Evolutionary conservation across 2,329 filamentous ascomycete genomes (phyloP).

Genomic region (Cercospora janseana): DNA sequence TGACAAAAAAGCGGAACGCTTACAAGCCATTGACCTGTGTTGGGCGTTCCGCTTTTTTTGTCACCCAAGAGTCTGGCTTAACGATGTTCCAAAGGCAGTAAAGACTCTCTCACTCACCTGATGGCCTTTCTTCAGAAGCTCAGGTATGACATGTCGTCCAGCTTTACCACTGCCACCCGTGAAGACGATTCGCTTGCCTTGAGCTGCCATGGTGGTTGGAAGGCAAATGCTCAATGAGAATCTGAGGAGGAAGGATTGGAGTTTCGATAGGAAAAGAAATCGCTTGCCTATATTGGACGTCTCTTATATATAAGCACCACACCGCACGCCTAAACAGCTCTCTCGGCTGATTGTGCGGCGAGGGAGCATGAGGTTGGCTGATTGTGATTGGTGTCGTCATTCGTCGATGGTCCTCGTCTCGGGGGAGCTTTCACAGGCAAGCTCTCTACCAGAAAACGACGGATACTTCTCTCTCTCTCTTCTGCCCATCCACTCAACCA

Average conservation of each 20-base stretch:
- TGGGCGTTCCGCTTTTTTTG: too few species aligned
- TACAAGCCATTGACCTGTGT: too few species aligned
- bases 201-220: constrained; percentile 6
- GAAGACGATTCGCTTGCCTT: constrained; percentile 49
- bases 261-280: background rate
- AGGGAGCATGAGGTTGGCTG: background rate
- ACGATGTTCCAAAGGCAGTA: too few species aligned
- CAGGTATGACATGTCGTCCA: constrained; percentile 55
- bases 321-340: constrained; percentile 6
- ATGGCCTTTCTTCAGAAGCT: constrained; percentile 52
- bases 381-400: constrained; percentile 8
- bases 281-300: background rate
- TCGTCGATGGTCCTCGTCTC: background rate
- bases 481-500: background rate
- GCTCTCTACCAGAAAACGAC: too few species aligned
- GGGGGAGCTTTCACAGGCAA: background rate
- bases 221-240: background rate
- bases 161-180: constrained; percentile 58
- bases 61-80: too few species aligned
- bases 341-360: constrained; percentile 11
- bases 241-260: background rate
- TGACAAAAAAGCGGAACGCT: too few species aligned
- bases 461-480: background rate
- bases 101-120: constrained; percentile 35
- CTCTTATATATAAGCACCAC: background rate